Evolutionary conservation across 2,329 filamentous ascomycete genomes (phyloP), one percentile per base, ranked within the genome.

Genomic region (Pseudonectria buxi): DNA sequence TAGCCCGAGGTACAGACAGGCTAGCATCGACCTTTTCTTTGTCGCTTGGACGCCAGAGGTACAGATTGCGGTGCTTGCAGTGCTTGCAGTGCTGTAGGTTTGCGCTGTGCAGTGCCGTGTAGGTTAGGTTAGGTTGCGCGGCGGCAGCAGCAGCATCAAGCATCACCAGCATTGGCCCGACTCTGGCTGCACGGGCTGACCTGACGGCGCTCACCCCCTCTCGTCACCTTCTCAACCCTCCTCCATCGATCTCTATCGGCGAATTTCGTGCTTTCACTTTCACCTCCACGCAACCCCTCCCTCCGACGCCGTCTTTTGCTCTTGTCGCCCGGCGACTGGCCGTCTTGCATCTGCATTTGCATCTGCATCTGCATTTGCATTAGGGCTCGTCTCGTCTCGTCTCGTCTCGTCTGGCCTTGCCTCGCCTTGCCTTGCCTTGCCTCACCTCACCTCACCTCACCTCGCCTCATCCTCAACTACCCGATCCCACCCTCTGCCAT

Each of bases 341-440:
- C 50, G 50, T 53, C 50, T 53, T 39, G 50, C 48, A 47, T 51
- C 43, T 22, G 5, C 18, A 9, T 5, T 22, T 22, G 18, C 18
- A 5, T 5, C 18, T 22, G 18, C 18, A 22, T 22, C 18, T 22
- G 18, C 18, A 22, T 22, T 9, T 22, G 18, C 18, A 22, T 22
- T 9, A 6, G 18, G n/a, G n/a, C n/a, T n/a, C 18, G 9, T 22
- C 18, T 22, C 18, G 9, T 22, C 18, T 22, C 5, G 5, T 22
- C 18, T 22, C 18, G 18, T 22, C n/a, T 22, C 18, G 18, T 22
- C 5, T 22, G 47, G 45, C 43, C 47, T 52, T 53, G 50, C 48
- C 50, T 53, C 46, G 46, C 48, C 45, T 22, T 49, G 45, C 43
- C 47, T 52, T 53, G 50, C 48, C 50, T 53, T 46, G 46, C 48